Evolutionary conservation across 768 basidiomycete genomes (phyloP), one percentile per base, ranked within the genome.

Genomic region (Trametes cingulata): DNA sequence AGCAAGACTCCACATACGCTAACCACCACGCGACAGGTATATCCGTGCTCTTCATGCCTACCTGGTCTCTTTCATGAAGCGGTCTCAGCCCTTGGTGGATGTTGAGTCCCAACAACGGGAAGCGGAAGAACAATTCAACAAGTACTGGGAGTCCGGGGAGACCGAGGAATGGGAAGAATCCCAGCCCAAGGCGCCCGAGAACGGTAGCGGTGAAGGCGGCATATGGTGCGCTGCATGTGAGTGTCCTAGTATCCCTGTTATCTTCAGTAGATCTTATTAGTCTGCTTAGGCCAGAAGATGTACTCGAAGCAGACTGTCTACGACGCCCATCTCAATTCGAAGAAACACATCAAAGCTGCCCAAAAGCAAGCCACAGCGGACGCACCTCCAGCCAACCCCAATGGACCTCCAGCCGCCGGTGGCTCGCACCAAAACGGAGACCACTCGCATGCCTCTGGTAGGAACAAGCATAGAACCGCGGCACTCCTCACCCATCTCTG

Each of bases 261-360:
- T 56, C 35, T 58, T 52, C 45, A 57, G 58, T 52, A 52, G 40
- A 43, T 2, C 54, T 33, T 39, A 41, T 39, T 9, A 37, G 37
- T 57, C 43, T 33, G 37, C 29, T 2, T 68, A 98, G 95, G 95
- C 72, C 94, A 98, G 75, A 97, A 95, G 71, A 78, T 84, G 58
- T 98, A 98, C 74, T 85, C 95, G 13, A 99, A 98, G 73, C 93
- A 98, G 73, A 98, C 97, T 0, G 97, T 99, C 9, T 99, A 95
- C 72, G 92, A 97, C 62, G 95, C 95, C 2, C 97, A 98, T 71
- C 74, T 98, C 52, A 93, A 87, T 2, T 96, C 95, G 20, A 98
- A 95, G 78, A 98, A 94, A 72, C 97, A 99, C 69, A 76, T 92
- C 69, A 99, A 98, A 76, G 91, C 93, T 8, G 80, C 84, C n/a